Evolutionary conservation across 345 rosid genomes (phyloP).

Genomic region (Dovyalis caffra): DNA sequence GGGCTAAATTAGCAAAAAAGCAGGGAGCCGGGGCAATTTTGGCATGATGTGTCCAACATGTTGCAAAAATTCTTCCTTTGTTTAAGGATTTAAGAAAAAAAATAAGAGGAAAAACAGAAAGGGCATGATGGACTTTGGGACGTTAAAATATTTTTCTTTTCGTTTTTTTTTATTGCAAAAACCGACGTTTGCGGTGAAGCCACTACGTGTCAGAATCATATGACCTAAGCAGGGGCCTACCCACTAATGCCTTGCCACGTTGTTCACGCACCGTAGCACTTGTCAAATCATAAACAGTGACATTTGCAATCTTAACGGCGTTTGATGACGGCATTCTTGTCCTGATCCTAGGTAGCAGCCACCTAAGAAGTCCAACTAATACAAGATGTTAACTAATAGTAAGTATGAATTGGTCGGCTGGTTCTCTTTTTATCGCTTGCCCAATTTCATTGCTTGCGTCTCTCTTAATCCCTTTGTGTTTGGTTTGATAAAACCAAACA

Average conservation of each 20-base stretch:
- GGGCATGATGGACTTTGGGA: no score
- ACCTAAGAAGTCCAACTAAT: background rate
- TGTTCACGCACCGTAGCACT: background rate
- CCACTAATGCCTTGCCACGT: slow-evolving; percentile 2
- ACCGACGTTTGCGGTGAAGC: slow-evolving; percentile 19
- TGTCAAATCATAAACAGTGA: background rate
- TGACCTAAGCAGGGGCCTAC: background rate
- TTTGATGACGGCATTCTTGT: slow-evolving; percentile 10
- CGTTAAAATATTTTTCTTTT: background rate
- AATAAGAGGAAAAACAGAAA: background rate
- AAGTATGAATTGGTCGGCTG: background rate
- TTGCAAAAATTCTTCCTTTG: background rate
- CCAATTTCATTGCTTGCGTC: no score
- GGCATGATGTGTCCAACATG: background rate
- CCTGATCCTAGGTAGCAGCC: slow-evolving; percentile 22
- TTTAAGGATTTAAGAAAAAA: background rate
- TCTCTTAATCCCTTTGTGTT: no score
- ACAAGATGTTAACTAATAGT: background rate
- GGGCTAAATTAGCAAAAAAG: background rate
- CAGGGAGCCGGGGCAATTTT: background rate
- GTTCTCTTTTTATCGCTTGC: no score
- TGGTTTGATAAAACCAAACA: no score
- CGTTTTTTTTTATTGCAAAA: background rate
- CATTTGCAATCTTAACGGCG: slow-evolving; percentile 13
- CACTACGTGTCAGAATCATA: slow-evolving; percentile 20